Conservation (phyloP, 1,139 yeast species). For the Pichia sp. region DNA sequence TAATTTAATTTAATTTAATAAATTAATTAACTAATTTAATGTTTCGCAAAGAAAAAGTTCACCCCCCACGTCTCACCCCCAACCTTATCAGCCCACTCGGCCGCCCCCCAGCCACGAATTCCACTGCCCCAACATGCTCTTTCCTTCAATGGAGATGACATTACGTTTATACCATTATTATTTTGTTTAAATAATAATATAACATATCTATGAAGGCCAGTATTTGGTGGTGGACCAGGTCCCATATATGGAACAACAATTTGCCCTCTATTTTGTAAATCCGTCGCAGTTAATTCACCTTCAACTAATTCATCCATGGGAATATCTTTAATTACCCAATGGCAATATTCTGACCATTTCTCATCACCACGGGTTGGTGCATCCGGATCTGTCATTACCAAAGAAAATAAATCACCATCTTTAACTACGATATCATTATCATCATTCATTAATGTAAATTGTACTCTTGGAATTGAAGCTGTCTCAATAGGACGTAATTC, state of each 20-base stretch:
- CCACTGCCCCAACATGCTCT: constrained; percentile 85
- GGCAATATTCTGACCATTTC: constrained; percentile 85
- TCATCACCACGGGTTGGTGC: constrained; percentile 81
- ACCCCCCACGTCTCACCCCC: constrained; percentile 61
- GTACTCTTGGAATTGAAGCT: constrained; percentile 57
- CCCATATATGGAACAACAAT: constrained; percentile 52
- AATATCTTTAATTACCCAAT: constrained; percentile 47
- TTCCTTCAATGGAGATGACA: constrained; percentile 39
- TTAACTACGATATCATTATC: neutral
- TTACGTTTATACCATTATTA: constrained; percentile 32
- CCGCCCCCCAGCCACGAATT: constrained; percentile 65
- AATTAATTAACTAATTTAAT: constrained; percentile 30
- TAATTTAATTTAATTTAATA: constrained; percentile 9
- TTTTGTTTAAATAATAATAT: constrained; percentile 66
- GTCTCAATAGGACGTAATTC: constrained; percentile 58
- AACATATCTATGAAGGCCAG: constrained; percentile 80
- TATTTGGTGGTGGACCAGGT: constrained; percentile 79
- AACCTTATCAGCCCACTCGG: constrained; percentile 66
- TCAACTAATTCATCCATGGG: constrained; percentile 14
- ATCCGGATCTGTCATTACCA: constrained; percentile 87
- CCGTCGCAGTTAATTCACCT: constrained; percentile 1
- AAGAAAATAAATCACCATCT: constrained; percentile 53
- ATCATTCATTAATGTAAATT: constrained; percentile 48
- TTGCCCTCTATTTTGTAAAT: constrained; percentile 13
- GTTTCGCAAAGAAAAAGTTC: constrained; percentile 75